A percentile compares a stretch with the other conserved stretches of the same genome.
Evolutionary conservation across 441 rosid genomes (phyloP).

Genomic region (Adansonia madagascariensis): DNA sequence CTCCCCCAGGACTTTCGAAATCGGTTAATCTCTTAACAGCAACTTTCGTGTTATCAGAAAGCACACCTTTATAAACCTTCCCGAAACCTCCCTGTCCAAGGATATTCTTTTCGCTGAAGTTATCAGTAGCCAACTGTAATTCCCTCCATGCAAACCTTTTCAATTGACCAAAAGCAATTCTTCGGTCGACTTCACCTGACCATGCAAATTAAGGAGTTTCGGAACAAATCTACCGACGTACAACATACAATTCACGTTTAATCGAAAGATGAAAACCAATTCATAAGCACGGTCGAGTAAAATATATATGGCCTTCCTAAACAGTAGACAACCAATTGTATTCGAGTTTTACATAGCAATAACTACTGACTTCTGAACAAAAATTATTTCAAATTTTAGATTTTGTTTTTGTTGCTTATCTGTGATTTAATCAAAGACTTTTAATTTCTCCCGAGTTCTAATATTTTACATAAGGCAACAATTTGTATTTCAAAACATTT

Average conservation of each 20-base stretch:
- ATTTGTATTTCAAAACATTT: neutral
- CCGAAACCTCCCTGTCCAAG: constrained; percentile 98
- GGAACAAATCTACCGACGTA: neutral
- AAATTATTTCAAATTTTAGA: neutral
- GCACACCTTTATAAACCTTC: constrained; percentile 88
- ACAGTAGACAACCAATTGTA: neutral
- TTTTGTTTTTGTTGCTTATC: neutral
- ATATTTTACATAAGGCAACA: neutral
- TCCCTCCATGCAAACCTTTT: constrained; percentile 96
- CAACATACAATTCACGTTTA: neutral
- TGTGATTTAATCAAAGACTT: neutral
- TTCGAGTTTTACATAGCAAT: neutral
- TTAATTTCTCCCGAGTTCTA: neutral
- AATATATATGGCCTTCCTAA: neutral
- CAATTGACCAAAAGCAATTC: constrained; percentile 92
- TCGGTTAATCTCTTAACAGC: constrained; percentile 89
- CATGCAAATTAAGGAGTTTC: constrained; percentile 20
- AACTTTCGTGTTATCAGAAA: constrained; percentile 71
- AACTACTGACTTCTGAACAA: neutral
- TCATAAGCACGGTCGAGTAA: neutral
- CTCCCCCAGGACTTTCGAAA: constrained; percentile 93
- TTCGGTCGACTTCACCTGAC: constrained; percentile 89
- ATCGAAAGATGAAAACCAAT: neutral
- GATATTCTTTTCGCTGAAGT: constrained; percentile 77
- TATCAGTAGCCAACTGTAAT: constrained; percentile 87